Evolutionary conservation across 306 rosid genomes (phyloP).

Genomic region (Castanea crenata): DNA sequence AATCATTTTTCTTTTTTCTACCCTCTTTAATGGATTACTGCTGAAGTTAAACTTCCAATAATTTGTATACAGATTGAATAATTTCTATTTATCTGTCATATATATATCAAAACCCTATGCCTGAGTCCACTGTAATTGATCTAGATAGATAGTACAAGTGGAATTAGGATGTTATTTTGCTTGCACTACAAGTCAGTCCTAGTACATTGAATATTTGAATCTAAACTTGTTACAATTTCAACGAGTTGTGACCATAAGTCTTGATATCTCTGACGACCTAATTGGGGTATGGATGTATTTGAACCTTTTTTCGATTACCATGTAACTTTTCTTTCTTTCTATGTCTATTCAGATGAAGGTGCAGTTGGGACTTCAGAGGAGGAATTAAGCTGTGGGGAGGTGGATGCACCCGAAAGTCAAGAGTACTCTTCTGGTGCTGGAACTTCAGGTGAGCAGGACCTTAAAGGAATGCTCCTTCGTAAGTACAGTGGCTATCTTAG

Average conservation of each 20-base stretch:
- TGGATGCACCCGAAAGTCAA: slow-evolving; percentile 32
- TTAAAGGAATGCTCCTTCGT: slow-evolving; percentile 68
- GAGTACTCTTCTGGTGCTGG: slow-evolving; percentile 15
- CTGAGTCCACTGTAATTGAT: no score
- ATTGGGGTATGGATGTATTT: neutral
- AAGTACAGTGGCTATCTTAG: slow-evolving; percentile 83
- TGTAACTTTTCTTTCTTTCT: neutral
- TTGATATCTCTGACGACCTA: neutral
- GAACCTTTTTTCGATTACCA: neutral
- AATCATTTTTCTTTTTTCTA: neutral
- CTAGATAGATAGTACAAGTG: no score
- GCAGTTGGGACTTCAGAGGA: slow-evolving; percentile 43
- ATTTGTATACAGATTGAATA: neutral
- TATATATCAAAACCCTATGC: no score
- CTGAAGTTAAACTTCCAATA: neutral
- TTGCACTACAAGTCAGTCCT: no score
- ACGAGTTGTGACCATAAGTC: no score
- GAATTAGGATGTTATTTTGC: no score
- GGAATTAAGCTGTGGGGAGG: slow-evolving; percentile 39
- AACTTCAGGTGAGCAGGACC: slow-evolving; percentile 36
- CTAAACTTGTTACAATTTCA: no score
- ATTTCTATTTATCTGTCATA: neutral
- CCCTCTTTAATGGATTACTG: neutral
- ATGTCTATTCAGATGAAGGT: slow-evolving; percentile 25
- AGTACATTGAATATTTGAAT: no score